phyloP scores from a whole-genome alignment of 371 early-diverging fungal genomes.

The Mortierella sp. region DNA sequence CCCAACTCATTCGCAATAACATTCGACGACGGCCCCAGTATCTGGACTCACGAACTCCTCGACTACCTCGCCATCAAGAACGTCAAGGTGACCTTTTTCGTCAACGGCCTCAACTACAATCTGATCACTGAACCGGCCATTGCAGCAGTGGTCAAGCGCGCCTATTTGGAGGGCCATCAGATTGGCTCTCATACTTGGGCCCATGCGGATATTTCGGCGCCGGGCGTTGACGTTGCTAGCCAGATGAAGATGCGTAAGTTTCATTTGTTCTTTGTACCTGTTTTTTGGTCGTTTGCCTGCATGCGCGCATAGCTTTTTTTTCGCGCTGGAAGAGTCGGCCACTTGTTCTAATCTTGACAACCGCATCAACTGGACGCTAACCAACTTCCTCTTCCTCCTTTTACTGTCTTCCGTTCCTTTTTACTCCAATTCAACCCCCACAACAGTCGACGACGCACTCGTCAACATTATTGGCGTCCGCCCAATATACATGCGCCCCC shows the following conservation, averaged over 20 bases:
- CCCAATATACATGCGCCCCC: conserved; percentile 65
- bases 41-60: conserved; percentile 63
- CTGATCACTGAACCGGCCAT: conserved; percentile 44
- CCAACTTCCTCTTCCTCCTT: not conserved
- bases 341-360: not conserved
- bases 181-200: conserved; percentile 58
- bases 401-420: not conserved
- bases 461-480: conserved; percentile 60
- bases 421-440: not conserved
- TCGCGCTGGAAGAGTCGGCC: not conserved
- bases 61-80: conserved; percentile 60
- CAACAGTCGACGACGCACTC: conserved; percentile 20
- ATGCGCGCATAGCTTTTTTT: too few relatives aligned
- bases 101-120: conserved; percentile 66
- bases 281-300: not conserved
- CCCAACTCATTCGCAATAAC: conserved; percentile 62
- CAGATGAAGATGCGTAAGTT: conserved; percentile 37
- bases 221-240: conserved; percentile 23
- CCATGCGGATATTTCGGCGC: conserved; percentile 25
- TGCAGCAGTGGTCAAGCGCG: conserved; percentile 61
- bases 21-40: conserved; percentile 77
- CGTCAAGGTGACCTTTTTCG: conserved; percentile 79
- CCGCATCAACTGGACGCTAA: not conserved
- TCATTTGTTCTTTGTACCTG: not conserved
- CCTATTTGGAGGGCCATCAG: conserved; percentile 63